phyloP scores from a whole-genome alignment of 1,284 basidiomycete species.

The Cryptococcus sp. region DNA sequence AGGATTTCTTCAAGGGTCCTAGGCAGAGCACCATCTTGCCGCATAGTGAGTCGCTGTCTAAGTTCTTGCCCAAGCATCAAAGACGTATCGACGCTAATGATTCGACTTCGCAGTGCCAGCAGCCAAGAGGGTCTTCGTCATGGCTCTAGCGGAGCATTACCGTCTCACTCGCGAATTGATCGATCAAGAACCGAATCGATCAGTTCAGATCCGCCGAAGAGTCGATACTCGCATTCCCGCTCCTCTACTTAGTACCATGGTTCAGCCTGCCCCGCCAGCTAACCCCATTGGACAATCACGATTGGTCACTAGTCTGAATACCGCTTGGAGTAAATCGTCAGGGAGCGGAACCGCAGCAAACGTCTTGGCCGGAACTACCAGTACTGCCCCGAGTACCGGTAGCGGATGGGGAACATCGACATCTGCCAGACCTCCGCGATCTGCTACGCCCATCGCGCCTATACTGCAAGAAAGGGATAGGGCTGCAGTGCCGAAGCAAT shows the following conservation, averaged over 20 bases:
- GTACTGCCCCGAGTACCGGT: constrained; percentile 7
- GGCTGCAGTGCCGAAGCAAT: not conserved
- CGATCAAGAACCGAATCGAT: constrained; percentile 74
- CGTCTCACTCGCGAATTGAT: constrained; percentile 79
- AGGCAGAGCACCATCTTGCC: constrained; percentile 73
- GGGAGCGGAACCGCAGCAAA: constrained; percentile 8
- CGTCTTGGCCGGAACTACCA: not conserved
- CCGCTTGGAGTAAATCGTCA: constrained; percentile 17
- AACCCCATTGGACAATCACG: constrained; percentile 7
- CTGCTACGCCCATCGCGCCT: constrained; percentile 19
- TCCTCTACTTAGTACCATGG: constrained; percentile 63
- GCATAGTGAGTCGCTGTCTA: constrained; percentile 58
- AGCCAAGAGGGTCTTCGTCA: constrained; percentile 74
- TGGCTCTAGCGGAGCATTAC: constrained; percentile 70
- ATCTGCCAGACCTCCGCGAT: constrained; percentile 10
- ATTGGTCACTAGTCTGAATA: constrained; percentile 8
- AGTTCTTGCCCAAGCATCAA: not conserved
- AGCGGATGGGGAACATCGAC: constrained; percentile 1
- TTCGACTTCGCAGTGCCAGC: constrained; percentile 57
- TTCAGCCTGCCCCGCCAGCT: constrained; percentile 18
- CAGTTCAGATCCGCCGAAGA: constrained; percentile 75
- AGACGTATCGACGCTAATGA: not conserved
- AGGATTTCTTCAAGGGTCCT: constrained; percentile 70
- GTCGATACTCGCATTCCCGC: constrained; percentile 74
- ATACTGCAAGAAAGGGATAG: no score